Conservation (phyloP, 2,329 filamentous ascomycete genomes). For the Dactylellina drechsleri region DNA sequence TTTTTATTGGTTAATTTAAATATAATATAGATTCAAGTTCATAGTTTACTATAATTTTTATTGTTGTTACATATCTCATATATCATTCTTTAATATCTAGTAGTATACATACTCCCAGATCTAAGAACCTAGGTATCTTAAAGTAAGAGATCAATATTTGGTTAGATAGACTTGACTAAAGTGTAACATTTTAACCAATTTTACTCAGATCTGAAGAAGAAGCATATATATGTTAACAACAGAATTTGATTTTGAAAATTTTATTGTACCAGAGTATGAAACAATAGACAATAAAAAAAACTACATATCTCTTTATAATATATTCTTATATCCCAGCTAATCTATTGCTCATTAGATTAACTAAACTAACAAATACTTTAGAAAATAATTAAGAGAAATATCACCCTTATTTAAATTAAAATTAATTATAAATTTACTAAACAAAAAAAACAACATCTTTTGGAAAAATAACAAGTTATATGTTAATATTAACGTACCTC, state of each 20-base stretch:
- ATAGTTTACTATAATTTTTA: background rate
- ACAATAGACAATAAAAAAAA: background rate
- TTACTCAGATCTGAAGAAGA: background rate
- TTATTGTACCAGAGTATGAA: background rate
- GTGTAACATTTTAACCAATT: background rate
- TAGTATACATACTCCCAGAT: background rate
- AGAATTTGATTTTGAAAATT: background rate
- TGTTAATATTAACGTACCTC: no score
- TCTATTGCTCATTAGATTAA: background rate
- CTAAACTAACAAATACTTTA: background rate
- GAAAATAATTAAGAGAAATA: background rate
- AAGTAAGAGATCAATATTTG: background rate
- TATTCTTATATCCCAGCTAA: background rate
- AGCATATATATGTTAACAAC: background rate
- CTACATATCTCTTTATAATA: background rate
- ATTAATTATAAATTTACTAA: background rate
- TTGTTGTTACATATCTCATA: slow-evolving; percentile 1
- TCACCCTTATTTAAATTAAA: background rate
- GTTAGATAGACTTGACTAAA: background rate
- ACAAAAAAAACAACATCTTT: background rate
- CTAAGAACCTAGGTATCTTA: background rate
- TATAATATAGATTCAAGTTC: slow-evolving; percentile 2
- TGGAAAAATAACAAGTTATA: slow-evolving; percentile 1
- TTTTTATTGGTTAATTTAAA: slow-evolving; percentile 12
- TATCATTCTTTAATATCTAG: background rate